phyloP scores from a whole-genome alignment of 208 protist species.

The Zelonia costaricensis region DNA sequence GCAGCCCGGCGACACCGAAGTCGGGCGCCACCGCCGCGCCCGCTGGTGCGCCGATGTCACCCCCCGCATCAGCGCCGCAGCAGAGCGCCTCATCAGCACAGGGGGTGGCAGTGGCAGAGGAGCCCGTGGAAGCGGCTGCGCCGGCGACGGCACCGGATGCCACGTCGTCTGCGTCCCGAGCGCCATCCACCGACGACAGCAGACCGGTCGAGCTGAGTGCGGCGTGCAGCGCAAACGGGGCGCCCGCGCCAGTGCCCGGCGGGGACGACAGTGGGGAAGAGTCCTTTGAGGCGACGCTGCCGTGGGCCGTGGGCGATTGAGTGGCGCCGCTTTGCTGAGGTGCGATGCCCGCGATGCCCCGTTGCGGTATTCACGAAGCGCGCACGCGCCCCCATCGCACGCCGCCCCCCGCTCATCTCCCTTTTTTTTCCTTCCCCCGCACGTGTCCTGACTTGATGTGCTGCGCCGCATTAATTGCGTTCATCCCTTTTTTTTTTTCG shows the following conservation, averaged over 20 bases:
- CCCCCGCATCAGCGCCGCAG: slow-evolving; percentile 2
- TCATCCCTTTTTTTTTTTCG: too few species aligned
- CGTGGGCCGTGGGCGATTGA: slow-evolving; percentile 41
- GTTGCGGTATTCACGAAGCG: too few species aligned
- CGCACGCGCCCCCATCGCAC: too few species aligned
- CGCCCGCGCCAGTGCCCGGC: slow-evolving; percentile 4
- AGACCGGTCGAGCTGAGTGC: slow-evolving; percentile 18
- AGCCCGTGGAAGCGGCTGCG: too few species aligned
- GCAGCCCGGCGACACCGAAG: slow-evolving; percentile 16
- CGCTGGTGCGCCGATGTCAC: background rate
- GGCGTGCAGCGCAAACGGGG: background rate
- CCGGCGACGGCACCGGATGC: background rate
- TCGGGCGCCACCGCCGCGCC: too few species aligned
- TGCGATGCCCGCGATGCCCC: too few species aligned
- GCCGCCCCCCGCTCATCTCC: too few species aligned
- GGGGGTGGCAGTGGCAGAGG: background rate
- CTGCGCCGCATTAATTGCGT: too few species aligned
- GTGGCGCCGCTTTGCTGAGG: too few species aligned
- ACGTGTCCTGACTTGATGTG: too few species aligned
- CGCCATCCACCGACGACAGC: background rate
- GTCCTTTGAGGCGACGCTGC: slow-evolving; percentile 52
- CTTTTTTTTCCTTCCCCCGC: too few species aligned
- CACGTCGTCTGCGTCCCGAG: background rate
- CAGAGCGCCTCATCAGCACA: background rate
- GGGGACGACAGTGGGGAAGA: slow-evolving; percentile 12